Evolutionary conservation across 495 filamentous ascomycete species (phyloP).

Genomic region (Aspergillus kassunensis): DNA sequence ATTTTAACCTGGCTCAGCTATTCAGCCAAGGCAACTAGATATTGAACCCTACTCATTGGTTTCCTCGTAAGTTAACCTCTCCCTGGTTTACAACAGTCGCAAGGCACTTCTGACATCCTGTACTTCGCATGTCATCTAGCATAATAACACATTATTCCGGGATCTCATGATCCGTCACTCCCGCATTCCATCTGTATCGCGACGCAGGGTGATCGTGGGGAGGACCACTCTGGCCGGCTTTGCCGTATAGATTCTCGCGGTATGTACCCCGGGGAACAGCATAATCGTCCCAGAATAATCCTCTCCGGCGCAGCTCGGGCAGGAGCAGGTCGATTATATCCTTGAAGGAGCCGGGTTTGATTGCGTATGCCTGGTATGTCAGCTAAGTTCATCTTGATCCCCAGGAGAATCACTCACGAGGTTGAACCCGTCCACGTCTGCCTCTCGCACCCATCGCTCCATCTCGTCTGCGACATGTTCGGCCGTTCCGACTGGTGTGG

Average conservation of each 20-base stretch:
- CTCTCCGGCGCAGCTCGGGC: constrained; percentile 42
- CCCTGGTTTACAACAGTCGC: too few species aligned
- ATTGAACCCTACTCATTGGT: too few species aligned
- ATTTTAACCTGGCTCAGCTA: too few species aligned
- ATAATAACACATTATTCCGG: too few species aligned
- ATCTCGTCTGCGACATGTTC: constrained; percentile 56
- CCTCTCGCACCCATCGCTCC: constrained; percentile 58
- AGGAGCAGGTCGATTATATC: constrained; percentile 54
- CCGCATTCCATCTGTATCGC: constrained; percentile 48
- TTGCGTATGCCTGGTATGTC: constrained; percentile 47
- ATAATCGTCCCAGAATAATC: constrained; percentile 49
- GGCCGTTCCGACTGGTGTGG: constrained; percentile 52
- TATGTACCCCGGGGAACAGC: constrained; percentile 43
- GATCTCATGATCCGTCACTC: constrained; percentile 26
- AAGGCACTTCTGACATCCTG: too few species aligned
- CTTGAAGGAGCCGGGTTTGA: constrained; percentile 60
- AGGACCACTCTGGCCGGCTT: constrained; percentile 42
- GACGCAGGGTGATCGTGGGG: constrained; percentile 46
- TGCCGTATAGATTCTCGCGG: constrained; percentile 43
- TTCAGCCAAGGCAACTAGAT: too few species aligned
- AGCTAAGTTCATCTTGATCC: not conserved
- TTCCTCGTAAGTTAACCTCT: too few species aligned
- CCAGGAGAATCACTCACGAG: constrained; percentile 31
- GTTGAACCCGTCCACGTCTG: constrained; percentile 63
- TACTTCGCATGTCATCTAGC: too few species aligned